These are phyloP conservation scores for Diaporthe aspalathi DNA, from an alignment of 2,329 filamentous ascomycete genomes.

Conservation along the genomic window DNA sequence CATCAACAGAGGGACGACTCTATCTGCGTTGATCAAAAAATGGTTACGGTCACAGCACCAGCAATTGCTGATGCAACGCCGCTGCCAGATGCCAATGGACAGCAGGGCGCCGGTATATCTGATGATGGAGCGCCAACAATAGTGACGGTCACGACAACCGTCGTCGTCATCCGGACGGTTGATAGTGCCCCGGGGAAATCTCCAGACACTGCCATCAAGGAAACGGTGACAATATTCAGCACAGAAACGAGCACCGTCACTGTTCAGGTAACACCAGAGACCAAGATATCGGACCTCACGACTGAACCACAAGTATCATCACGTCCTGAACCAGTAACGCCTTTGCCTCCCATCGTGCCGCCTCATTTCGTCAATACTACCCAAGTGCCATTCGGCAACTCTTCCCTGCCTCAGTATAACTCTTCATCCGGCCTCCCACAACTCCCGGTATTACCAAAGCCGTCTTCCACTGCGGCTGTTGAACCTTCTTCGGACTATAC, in stretches of 20 bases:
- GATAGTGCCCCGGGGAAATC: neutral
- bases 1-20: slow-evolving; percentile 11
- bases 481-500: slow-evolving; percentile 21
- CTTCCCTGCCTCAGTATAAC: neutral
- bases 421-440: neutral
- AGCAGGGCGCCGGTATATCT: neutral
- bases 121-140: neutral
- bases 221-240: slow-evolving; percentile 32
- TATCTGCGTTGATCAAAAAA: slow-evolving; percentile 19
- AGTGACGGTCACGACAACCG: slow-evolving; percentile 10
- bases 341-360: neutral
- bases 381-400: slow-evolving; percentile 4
- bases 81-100: neutral
- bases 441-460: neutral
- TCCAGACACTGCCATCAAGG: neutral
- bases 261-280: neutral
- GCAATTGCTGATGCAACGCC: slow-evolving; percentile 1
- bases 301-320: neutral
- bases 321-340: neutral
- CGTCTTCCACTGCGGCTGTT: slow-evolving; percentile 27
- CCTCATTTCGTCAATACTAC: slow-evolving; percentile 19
- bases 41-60: slow-evolving; percentile 24
- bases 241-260: slow-evolving; percentile 17
- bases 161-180: slow-evolving; percentile 16
- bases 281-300: neutral